phyloP scores from a whole-genome alignment of 2,329 filamentous ascomycete genomes.

The Thelonectria discophora region DNA sequence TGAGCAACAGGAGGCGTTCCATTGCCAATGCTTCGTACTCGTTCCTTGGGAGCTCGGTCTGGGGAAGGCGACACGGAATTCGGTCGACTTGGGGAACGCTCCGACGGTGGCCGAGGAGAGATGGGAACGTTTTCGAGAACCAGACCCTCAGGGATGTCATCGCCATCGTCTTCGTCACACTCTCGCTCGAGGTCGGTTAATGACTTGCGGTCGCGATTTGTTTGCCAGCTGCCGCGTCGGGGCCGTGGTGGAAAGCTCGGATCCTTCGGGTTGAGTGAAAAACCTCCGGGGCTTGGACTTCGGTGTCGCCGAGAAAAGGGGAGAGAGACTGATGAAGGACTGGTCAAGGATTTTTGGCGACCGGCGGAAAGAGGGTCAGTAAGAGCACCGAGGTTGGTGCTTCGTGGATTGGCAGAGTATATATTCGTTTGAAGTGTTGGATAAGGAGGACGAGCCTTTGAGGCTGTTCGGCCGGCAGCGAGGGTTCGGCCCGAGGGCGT shows the following conservation, averaged over 20 bases:
- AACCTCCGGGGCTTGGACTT: slow-evolving; percentile 59
- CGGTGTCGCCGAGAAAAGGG: slow-evolving; percentile 53
- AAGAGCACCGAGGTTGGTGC: slow-evolving; percentile 55
- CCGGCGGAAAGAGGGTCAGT: slow-evolving; percentile 47
- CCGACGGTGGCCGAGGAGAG: slow-evolving; percentile 71
- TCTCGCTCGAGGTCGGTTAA: slow-evolving; percentile 77
- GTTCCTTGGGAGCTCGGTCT: slow-evolving; percentile 60
- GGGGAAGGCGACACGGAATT: slow-evolving; percentile 64
- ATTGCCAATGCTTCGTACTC: slow-evolving; percentile 67
- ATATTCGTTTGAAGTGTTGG: slow-evolving; percentile 58
- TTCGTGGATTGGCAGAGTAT: slow-evolving; percentile 59
- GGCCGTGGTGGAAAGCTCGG: slow-evolving; percentile 51
- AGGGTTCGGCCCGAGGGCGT: slow-evolving; percentile 43
- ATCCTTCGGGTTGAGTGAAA: slow-evolving; percentile 57
- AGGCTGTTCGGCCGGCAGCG: slow-evolving; percentile 43
- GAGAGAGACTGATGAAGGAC: slow-evolving; percentile 50
- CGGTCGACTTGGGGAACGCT: slow-evolving; percentile 63
- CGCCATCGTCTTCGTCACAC: slow-evolving; percentile 78
- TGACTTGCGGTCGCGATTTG: slow-evolving; percentile 70
- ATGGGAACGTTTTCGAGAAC: slow-evolving; percentile 85
- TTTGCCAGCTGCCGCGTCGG: slow-evolving; percentile 76
- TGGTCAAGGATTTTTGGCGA: slow-evolving; percentile 40
- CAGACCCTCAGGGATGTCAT: slow-evolving; percentile 81
- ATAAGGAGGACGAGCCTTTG: slow-evolving; percentile 53
- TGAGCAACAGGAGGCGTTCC: slow-evolving; percentile 68